Evolutionary conservation across 495 filamentous ascomycete species (phyloP).

Genomic region (Aspergillus heteromorphus): DNA sequence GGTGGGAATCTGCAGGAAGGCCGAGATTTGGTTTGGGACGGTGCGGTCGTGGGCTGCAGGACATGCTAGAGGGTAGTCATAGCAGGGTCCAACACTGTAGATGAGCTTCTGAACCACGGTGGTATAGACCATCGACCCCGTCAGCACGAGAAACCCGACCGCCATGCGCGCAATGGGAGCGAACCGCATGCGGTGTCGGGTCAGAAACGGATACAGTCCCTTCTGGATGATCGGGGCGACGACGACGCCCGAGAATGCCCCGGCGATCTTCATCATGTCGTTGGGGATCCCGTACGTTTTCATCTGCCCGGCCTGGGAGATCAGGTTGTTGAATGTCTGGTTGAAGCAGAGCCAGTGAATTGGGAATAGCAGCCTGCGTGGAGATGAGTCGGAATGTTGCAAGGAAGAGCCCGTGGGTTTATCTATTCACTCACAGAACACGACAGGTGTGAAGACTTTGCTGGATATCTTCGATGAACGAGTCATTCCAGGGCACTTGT

Average conservation of each 20-base stretch:
- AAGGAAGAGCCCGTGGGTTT: too few relatives aligned
- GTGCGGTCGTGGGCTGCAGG: conserved; percentile 10
- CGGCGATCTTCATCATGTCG: neutral
- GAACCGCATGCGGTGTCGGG: conserved; percentile 32
- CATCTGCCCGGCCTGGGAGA: conserved; percentile 53
- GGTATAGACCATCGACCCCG: conserved; percentile 44
- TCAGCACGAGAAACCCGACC: conserved; percentile 39
- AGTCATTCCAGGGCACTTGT: conserved; percentile 21
- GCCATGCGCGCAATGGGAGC: conserved; percentile 48
- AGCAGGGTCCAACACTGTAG: conserved; percentile 42
- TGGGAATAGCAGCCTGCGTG: conserved; percentile 16
- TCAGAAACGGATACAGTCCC: conserved; percentile 40
- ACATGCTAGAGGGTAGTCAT: conserved; percentile 39
- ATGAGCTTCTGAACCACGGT: conserved; percentile 40
- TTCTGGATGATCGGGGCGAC: conserved; percentile 45
- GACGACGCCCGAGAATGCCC: conserved; percentile 26
- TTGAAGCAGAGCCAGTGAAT: conserved; percentile 25
- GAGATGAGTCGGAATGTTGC: neutral
- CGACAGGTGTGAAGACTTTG: conserved; percentile 22
- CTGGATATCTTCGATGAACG: conserved; percentile 48
- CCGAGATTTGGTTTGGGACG: conserved; percentile 38
- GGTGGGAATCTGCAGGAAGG: conserved; percentile 50
- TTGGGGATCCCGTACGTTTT: conserved; percentile 22
- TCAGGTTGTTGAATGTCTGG: conserved; percentile 43
- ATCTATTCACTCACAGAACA: conserved; percentile 36